Percentiles rank a stretch among this genome's conserved stretches.
Evolutionary conservation across 2,329 filamentous ascomycete species (phyloP).

Genomic region (Colletotrichum orchidophilum): DNA sequence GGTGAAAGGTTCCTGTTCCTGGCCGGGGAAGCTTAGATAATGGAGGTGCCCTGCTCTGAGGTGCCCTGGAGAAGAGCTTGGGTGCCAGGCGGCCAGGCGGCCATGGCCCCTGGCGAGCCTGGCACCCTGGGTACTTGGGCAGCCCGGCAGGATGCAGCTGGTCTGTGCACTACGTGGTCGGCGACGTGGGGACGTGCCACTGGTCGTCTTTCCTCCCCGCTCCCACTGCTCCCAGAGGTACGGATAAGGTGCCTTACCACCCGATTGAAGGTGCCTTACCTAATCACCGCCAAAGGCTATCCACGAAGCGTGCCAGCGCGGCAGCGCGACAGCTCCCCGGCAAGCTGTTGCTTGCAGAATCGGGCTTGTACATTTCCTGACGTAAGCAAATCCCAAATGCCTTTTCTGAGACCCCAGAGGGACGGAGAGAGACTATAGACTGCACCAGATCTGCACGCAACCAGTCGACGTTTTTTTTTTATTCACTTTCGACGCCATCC

Average conservation of each 20-base stretch:
- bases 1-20: not conserved
- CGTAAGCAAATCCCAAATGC: not conserved
- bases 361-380: not conserved
- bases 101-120: not conserved
- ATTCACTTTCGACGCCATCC: not conserved
- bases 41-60: not conserved
- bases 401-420: not conserved
- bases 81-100: not conserved
- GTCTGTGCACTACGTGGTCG: not conserved
- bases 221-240: not conserved
- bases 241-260: too few species aligned
- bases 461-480: not conserved
- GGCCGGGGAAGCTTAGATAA: not conserved
- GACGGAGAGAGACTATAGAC: not conserved
- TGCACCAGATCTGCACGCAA: not conserved
- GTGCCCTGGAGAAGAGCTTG: not conserved
- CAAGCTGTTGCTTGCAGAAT: slow-evolving; percentile 8
- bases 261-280: not conserved
- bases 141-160: slow-evolving; percentile 10
- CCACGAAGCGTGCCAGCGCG: too few species aligned
- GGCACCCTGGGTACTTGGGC: not conserved
- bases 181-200: slow-evolving; percentile 14
- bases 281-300: not conserved
- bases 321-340: not conserved
- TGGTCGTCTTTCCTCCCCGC: slow-evolving; percentile 3